These are phyloP conservation scores for Arabidopsis suecica DNA, from an alignment of 345 rosid genomes.

Conservation along the genomic window DNA sequence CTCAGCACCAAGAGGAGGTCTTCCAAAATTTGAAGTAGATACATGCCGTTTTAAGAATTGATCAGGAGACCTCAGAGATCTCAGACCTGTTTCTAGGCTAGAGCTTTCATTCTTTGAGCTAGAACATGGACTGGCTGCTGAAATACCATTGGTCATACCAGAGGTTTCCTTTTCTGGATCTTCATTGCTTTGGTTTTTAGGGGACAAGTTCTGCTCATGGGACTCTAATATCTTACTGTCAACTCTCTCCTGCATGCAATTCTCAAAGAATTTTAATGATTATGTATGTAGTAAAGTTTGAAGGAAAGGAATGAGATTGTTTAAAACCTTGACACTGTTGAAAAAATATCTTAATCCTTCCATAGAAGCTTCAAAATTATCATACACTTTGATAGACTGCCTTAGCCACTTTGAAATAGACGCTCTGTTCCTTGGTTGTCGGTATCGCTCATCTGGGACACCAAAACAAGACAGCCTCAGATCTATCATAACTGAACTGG, in stretches of 20 bases:
- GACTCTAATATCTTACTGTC: constrained; percentile 36
- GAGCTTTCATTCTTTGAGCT: constrained; percentile 57
- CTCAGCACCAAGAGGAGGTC: constrained; percentile 43
- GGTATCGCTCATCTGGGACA: constrained; percentile 82
- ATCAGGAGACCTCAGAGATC: constrained; percentile 53
- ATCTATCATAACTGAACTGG: constrained; percentile 15
- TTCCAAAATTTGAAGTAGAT: constrained; percentile 43
- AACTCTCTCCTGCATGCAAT: constrained; percentile 40
- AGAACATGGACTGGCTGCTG: constrained; percentile 55
- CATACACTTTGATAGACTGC: constrained; percentile 69
- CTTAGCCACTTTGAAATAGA: constrained; percentile 95
- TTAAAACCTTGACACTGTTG: constrained; percentile 72
- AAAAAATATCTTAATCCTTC: constrained; percentile 74
- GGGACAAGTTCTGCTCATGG: constrained; percentile 37
- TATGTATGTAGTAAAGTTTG: constrained; percentile 15
- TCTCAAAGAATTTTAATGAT: constrained; percentile 19
- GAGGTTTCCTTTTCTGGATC: constrained; percentile 54
- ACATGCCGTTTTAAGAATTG: constrained; percentile 47
- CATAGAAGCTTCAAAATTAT: constrained; percentile 62
- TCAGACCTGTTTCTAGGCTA: constrained; percentile 54
- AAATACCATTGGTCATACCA: constrained; percentile 39
- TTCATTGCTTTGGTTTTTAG: constrained; percentile 46
- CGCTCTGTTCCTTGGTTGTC: constrained; percentile 67
- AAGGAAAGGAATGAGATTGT: constrained; percentile 23
- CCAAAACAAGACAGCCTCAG: constrained; percentile 29